phyloP scores from a whole-genome alignment of 768 basidiomycete species.

The Psilocybe cubensis region DNA sequence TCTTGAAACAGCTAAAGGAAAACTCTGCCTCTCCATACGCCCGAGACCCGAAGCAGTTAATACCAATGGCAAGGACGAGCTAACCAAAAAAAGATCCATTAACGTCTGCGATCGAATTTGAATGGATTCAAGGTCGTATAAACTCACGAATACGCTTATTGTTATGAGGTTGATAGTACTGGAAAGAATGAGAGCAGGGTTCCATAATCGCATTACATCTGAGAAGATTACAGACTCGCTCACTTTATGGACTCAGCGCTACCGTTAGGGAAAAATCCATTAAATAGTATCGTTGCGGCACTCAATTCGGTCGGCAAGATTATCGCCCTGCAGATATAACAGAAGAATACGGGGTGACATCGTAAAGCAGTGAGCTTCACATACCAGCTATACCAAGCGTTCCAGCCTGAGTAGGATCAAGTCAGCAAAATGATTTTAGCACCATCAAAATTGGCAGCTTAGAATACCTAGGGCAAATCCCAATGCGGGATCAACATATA shows the following conservation, averaged over 20 bases:
- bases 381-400: constrained; percentile 31
- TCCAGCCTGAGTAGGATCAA: constrained; percentile 33
- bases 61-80: constrained; percentile 13
- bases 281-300: constrained; percentile 18
- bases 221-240: background rate
- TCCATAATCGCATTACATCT: background rate
- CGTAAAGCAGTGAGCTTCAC: no score
- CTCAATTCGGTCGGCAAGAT: constrained; percentile 18
- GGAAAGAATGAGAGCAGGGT: background rate
- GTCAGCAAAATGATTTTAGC: constrained; percentile 23
- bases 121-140: background rate
- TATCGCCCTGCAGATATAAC: constrained; percentile 6
- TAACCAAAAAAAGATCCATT: background rate
- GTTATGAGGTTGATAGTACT: constrained; percentile 14
- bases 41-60: constrained; percentile 41
- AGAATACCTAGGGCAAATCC: constrained; percentile 41
- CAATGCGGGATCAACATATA: constrained; percentile 38
- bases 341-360: no score
- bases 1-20: constrained; percentile 51
- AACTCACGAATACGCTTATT: constrained; percentile 14
- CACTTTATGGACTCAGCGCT: constrained; percentile 8
- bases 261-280: constrained; percentile 16
- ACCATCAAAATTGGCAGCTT: constrained; percentile 28
- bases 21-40: constrained; percentile 49
- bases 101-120: background rate